phyloP scores from a whole-genome alignment of 164 flowering plant genomes.

The Liriodendron chinense region DNA sequence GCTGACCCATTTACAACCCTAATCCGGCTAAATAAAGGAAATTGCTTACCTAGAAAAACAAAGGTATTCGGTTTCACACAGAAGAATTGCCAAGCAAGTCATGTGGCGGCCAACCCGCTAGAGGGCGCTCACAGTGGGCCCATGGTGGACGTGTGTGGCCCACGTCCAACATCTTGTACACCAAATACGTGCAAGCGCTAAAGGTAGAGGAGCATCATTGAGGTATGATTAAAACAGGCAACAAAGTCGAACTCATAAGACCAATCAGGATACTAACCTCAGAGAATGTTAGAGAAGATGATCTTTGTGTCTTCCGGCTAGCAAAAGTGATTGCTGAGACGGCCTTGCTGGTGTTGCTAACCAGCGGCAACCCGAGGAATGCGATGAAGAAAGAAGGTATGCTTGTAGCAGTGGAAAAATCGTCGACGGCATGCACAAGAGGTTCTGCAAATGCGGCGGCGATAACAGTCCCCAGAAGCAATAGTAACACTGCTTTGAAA shows the following conservation, averaged over 20 bases:
- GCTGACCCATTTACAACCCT: too few relatives aligned
- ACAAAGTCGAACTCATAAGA: neutral
- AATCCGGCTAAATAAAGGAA: too few relatives aligned
- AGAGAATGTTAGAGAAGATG: constrained; percentile 80
- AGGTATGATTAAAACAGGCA: too few relatives aligned
- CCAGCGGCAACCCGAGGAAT: constrained; percentile 75
- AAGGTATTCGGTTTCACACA: too few relatives aligned
- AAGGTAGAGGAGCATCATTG: too few relatives aligned
- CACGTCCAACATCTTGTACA: too few relatives aligned
- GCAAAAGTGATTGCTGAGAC: constrained; percentile 81
- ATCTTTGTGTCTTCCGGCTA: constrained; percentile 56
- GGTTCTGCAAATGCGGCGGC: constrained; percentile 91
- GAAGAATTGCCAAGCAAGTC: too few relatives aligned
- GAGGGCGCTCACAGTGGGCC: too few relatives aligned
- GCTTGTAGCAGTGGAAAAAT: constrained; percentile 71
- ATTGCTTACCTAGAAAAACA: too few relatives aligned
- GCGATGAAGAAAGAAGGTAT: constrained; percentile 93
- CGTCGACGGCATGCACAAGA: constrained; percentile 73
- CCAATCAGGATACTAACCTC: constrained; percentile 45
- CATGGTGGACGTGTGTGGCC: too few relatives aligned
- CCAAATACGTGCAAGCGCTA: too few relatives aligned
- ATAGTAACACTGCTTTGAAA: constrained; percentile 53
- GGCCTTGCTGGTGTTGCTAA: constrained; percentile 88
- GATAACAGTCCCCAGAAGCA: constrained; percentile 63
- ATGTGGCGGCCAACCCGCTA: too few relatives aligned